phyloP scores from a whole-genome alignment of 2,329 filamentous ascomycete species.

The Neobulgaria alba region DNA sequence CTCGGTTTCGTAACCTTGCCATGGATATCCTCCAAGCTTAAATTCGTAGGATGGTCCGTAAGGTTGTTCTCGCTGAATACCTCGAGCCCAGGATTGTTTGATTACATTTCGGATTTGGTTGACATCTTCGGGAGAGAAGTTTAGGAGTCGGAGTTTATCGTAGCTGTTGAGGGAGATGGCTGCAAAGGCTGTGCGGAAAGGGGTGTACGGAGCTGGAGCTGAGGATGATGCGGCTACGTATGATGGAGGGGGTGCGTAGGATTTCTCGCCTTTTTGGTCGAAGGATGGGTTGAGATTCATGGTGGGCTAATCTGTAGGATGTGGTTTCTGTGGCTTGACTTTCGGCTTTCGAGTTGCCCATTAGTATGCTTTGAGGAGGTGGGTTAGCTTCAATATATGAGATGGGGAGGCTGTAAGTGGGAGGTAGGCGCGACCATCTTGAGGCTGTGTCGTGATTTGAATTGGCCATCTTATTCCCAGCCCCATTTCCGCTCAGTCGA shows the following conservation, averaged over 20 bases:
- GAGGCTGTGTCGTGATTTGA: too few species aligned
- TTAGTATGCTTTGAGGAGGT: too few species aligned
- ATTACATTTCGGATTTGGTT: slow-evolving; percentile 23
- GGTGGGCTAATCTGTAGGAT: too few species aligned
- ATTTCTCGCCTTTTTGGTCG: too few species aligned
- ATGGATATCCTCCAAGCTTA: slow-evolving; percentile 31
- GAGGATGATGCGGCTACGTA: neutral
- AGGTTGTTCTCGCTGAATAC: slow-evolving; percentile 26
- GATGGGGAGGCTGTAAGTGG: too few species aligned
- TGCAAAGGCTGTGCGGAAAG: slow-evolving; percentile 24
- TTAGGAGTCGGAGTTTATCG: slow-evolving; percentile 31
- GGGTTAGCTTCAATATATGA: too few species aligned
- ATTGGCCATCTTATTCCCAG: too few species aligned
- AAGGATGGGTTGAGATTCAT: too few species aligned
- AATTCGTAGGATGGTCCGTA: slow-evolving; percentile 31
- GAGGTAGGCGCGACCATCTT: too few species aligned
- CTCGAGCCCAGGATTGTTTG: slow-evolving; percentile 22
- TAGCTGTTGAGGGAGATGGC: slow-evolving; percentile 26
- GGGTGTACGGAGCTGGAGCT: slow-evolving; percentile 2
- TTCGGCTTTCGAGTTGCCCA: too few species aligned
- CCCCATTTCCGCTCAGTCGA: too few species aligned
- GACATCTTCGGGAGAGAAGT: slow-evolving; percentile 27
- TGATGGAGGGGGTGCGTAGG: neutral
- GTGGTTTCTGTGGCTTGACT: too few species aligned
- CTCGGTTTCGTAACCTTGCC: slow-evolving; percentile 24